Percentiles rank a stretch among this genome's conserved stretches.
phyloP scores from a whole-genome alignment of 140 eudicot genomes.

The Stevia rebaudiana region DNA sequence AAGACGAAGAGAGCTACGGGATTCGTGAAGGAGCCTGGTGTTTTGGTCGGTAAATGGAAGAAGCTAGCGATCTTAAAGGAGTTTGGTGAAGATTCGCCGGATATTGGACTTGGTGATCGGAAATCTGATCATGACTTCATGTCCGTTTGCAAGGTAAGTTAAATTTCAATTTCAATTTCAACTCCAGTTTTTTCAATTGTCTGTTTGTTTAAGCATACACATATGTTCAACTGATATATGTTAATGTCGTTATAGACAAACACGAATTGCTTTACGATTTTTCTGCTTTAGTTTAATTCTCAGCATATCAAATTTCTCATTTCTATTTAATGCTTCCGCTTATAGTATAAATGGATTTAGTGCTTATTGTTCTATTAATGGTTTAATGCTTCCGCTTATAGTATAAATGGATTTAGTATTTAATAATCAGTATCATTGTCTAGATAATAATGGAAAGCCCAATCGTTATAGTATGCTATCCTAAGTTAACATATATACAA shows the following conservation, averaged over 20 bases:
- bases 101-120: slow-evolving; percentile 92
- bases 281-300: not conserved
- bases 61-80: slow-evolving; percentile 59
- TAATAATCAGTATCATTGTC: not conserved
- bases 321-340: not conserved
- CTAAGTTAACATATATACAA: too few relatives aligned
- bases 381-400: not conserved
- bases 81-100: slow-evolving; percentile 77
- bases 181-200: not conserved
- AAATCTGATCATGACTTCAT: slow-evolving; percentile 90
- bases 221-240: not conserved
- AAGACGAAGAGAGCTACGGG: slow-evolving; percentile 84
- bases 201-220: not conserved
- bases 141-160: slow-evolving; percentile 86
- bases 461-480: too few relatives aligned
- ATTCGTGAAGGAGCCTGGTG: slow-evolving; percentile 73
- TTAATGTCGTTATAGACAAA: not conserved
- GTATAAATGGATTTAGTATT: not conserved
- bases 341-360: not conserved
- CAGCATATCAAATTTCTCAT: not conserved
- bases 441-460: not conserved
- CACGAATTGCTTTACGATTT: not conserved
- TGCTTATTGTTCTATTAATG: too few relatives aligned
- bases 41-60: slow-evolving; percentile 82
- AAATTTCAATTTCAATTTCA: not conserved